Evolutionary conservation across 768 basidiomycete species (phyloP).

Genomic region (Harrya chromipes): DNA sequence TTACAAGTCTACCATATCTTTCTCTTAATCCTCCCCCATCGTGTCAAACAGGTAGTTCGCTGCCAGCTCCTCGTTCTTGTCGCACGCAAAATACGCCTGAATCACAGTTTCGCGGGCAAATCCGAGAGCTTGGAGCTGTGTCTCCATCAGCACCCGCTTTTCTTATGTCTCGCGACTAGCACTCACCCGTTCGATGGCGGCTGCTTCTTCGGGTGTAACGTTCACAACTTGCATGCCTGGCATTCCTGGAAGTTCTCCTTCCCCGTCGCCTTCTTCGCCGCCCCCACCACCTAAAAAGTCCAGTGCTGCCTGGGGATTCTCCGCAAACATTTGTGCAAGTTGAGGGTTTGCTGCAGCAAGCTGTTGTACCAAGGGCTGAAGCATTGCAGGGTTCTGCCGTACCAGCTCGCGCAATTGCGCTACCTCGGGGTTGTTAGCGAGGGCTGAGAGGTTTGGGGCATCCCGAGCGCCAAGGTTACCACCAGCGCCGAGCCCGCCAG

Average conservation of each 20-base stretch:
- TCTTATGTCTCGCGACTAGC: conserved; percentile 5
- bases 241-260: conserved; percentile 34
- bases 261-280: conserved; percentile 37
- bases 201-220: conserved; percentile 84
- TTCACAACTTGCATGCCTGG: conserved; percentile 47
- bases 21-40: conserved; percentile 47
- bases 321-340: conserved; percentile 62
- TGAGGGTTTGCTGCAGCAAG: conserved; percentile 71
- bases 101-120: conserved; percentile 80
- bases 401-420: conserved; percentile 71
- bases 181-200: conserved; percentile 84
- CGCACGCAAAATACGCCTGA: conserved; percentile 92
- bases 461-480: conserved; percentile 19
- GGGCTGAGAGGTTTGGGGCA: conserved; percentile 46
- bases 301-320: conserved; percentile 69
- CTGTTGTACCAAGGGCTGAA: conserved; percentile 84
- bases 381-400: conserved; percentile 68
- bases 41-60: conserved; percentile 89
- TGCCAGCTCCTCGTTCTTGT: conserved; percentile 95
- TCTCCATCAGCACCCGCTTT: conserved; percentile 1
- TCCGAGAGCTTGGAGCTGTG: conserved; percentile 80
- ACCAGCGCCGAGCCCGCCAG: conserved; percentile 29
- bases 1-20: not conserved
- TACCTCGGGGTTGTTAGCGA: conserved; percentile 64
- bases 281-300: conserved; percentile 54